Evolutionary conservation across 192 early-diverging fungal genomes (phyloP), one percentile per base, ranked within the genome.

Genomic region (Fimicolochytrium jonesii): DNA sequence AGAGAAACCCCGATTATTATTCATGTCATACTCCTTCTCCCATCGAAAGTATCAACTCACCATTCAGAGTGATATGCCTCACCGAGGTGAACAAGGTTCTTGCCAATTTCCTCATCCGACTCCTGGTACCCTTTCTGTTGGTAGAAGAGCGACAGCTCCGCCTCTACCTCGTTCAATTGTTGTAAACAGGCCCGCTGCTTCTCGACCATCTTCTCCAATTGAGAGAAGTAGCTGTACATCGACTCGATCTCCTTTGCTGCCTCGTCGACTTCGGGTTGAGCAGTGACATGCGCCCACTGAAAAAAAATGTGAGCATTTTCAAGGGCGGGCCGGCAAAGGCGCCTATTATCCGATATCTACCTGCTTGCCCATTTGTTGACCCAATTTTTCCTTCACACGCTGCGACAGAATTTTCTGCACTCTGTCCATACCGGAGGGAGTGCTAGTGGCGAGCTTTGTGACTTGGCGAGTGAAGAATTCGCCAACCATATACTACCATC

Each of bases 191-290:
- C 36, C 6, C 54, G 44, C 30, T 80, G 78, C 46, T 59, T 52
- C 32, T 55, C 64, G 20, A 77, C 62, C 41, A 80, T 43, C 43
- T 72, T 71, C 39, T 64, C 74, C 7, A 80, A 49, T 31, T 70
- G 59, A 25, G 48, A 45, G 45, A 77, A 80, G 54, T 77, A 80
- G 4, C 44, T 48, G 56, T 68, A 59, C 74, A 80, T 71, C 15
- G 41, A 61, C 41, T 77, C 59, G 6, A 80, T 71, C 25, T 76
- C 69, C 29, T 75, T 67, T 6, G 61, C 69, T 6, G 78, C 71
- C 37, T 80, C 78, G 35, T 80, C 78, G 22, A 80, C 78, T 75
- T 80, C 78, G 17, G 78, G 78, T 51, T 80, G 78, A 17, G 69
- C 51, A 2, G 78, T 80, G 49, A 80, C 63, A 34, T 80, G 78